Conservation (phyloP, 2,329 filamentous ascomycete genomes). For the Fusarium praegraminearum region DNA sequence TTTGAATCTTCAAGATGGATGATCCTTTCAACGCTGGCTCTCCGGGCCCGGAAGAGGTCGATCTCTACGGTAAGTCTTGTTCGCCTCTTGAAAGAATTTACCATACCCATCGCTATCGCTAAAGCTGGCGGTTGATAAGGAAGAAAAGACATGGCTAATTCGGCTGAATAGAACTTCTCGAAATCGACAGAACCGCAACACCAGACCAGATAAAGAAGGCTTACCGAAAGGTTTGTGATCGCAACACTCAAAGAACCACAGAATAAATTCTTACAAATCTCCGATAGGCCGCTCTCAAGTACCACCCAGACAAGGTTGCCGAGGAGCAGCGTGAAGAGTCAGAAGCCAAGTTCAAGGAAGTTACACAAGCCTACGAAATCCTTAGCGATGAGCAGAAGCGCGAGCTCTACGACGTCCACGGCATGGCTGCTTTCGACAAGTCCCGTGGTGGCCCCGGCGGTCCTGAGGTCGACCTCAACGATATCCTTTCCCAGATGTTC, state of each 20-base stretch:
- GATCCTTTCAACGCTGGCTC: constrained; percentile 44
- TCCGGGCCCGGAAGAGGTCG: constrained; percentile 58
- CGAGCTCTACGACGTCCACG: constrained; percentile 89
- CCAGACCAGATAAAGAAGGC: constrained; percentile 93
- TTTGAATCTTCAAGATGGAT: constrained; percentile 43
- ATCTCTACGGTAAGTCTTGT: constrained; percentile 70
- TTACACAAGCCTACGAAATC: constrained; percentile 97
- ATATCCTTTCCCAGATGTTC: constrained; percentile 95
- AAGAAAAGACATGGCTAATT: constrained; percentile 25
- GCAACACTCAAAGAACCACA: constrained; percentile 4
- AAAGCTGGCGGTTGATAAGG: constrained; percentile 12
- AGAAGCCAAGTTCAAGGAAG: constrained; percentile 91
- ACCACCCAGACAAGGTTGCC: constrained; percentile 95
- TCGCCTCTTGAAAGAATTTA: neutral
- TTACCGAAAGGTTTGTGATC: constrained; percentile 84
- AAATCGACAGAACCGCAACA: constrained; percentile 76
- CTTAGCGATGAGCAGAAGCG: constrained; percentile 96
- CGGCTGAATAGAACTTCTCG: constrained; percentile 75
- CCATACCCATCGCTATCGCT: neutral
- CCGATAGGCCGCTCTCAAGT: constrained; percentile 80
- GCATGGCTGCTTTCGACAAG: constrained; percentile 95
- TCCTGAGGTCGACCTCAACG: constrained; percentile 86
- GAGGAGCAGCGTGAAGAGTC: constrained; percentile 86
- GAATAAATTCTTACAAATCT: constrained; percentile 24
- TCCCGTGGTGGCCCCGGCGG: constrained; percentile 74